A percentile compares a stretch with the other conserved stretches of the same genome.
Evolutionary conservation across 2,329 filamentous ascomycete species (phyloP).

Genomic region (Arthrobotrys pseudoclavata): DNA sequence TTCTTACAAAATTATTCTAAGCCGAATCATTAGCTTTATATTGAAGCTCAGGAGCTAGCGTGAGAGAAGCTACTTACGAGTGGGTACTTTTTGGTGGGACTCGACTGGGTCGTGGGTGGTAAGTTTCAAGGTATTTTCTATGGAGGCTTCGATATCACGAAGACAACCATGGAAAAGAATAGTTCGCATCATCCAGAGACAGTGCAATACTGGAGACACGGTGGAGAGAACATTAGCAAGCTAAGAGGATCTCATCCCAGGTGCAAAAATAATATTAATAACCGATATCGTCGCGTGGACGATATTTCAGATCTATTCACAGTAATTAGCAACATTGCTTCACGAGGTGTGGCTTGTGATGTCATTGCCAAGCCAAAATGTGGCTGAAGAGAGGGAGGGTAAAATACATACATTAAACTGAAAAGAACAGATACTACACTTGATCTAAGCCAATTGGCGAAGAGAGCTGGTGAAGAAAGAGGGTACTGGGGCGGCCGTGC

Average conservation of each 20-base stretch:
- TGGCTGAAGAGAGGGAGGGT: no score
- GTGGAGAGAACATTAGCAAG: constrained; percentile 58
- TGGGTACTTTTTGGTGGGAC: no score
- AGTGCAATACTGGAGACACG: constrained; percentile 60
- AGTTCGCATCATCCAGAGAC: constrained; percentile 47
- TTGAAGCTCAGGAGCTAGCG: no score
- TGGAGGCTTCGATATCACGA: constrained; percentile 43
- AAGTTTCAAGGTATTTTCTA: no score
- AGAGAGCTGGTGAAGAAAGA: constrained; percentile 37
- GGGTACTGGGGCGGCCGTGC: neutral
- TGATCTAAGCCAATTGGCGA: constrained; percentile 49
- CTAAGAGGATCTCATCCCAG: constrained; percentile 52
- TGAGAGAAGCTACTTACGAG: no score
- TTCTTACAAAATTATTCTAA: no score
- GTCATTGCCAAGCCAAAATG: no score
- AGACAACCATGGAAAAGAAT: constrained; percentile 46
- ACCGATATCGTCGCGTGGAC: constrained; percentile 60
- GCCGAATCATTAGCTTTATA: no score
- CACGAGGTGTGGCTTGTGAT: no score
- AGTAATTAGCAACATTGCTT: neutral
- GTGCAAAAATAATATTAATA: constrained; percentile 60
- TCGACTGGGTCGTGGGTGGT: no score
- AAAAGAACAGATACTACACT: constrained; percentile 47
- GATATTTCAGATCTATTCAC: constrained; percentile 55
- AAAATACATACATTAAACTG: no score